Percentiles rank a stretch among this genome's conserved stretches.
These are phyloP conservation scores for Botryotinia narcissicola DNA, from an alignment of 2,329 filamentous ascomycete species.

Conservation along the genomic window DNA sequence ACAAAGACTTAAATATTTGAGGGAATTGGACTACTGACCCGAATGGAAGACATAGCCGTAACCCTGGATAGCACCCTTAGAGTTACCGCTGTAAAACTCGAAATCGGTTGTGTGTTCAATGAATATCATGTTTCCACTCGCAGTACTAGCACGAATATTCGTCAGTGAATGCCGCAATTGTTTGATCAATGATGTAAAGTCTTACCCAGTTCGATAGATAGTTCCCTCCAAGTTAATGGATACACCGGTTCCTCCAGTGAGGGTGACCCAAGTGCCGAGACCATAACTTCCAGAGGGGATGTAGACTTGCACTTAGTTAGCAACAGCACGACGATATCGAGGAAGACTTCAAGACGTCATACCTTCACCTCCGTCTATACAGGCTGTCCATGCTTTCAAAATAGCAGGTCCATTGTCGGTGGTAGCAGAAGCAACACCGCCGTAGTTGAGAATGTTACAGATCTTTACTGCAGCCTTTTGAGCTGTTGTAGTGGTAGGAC, in stretches of 20 bases:
- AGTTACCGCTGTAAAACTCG: slow-evolving; percentile 52
- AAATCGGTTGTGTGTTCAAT: slow-evolving; percentile 51
- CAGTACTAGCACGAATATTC: slow-evolving; percentile 27
- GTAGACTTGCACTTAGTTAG: slow-evolving; percentile 23
- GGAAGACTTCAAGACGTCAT: background rate
- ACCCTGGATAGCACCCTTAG: slow-evolving; percentile 52
- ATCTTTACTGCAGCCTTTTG: slow-evolving; percentile 32
- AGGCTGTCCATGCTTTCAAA: slow-evolving; percentile 44
- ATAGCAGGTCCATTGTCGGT: slow-evolving; percentile 47
- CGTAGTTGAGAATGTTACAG: slow-evolving; percentile 48
- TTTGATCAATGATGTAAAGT: background rate
- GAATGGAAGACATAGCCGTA: slow-evolving; percentile 49
- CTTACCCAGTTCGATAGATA: slow-evolving; percentile 48
- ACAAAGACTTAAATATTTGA: background rate
- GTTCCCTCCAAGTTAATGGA: slow-evolving; percentile 52
- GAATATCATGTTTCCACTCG: slow-evolving; percentile 52
- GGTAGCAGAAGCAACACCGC: slow-evolving; percentile 45
- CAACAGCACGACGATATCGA: background rate
- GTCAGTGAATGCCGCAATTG: background rate
- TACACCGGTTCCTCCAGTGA: slow-evolving; percentile 47
- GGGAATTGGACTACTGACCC: slow-evolving; percentile 27
- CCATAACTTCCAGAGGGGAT: slow-evolving; percentile 45
- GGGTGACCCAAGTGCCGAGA: slow-evolving; percentile 48
- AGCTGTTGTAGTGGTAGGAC: slow-evolving; percentile 32
- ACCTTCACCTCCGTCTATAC: slow-evolving; percentile 44